Evolutionary conservation across 1,284 basidiomycete genomes (phyloP), one percentile per base, ranked within the genome.

Genomic region (Phylloporus sp.): DNA sequence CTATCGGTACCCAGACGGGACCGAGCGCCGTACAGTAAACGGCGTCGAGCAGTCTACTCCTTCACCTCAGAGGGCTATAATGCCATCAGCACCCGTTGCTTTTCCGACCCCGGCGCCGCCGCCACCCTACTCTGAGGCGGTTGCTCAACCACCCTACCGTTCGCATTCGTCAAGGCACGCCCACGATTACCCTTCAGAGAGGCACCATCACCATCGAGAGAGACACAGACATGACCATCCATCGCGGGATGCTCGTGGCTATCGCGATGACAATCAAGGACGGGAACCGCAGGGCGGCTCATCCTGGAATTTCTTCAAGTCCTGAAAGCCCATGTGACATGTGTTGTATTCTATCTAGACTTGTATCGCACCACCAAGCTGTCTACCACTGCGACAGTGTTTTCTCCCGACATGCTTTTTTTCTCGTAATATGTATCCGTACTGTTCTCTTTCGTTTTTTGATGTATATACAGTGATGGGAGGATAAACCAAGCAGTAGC

Each of bases 1-100:
- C 5, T 86, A 87, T 62, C 88, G 84, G 7, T 87, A 85, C 67
- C 86, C 89, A 10, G 90, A 93, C 67, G 91, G 92, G 10, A 85
- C 85, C 39, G 84, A 91, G 74, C 80, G 87, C 3, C 84, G 85
- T 72, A 89, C 86, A 8, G 82, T 94, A 70, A 93, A 94, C 68
- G 92, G 92, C 10, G 77, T 91, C 25, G 89, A 93, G 62, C 91
- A 92, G 73, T 73, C 82, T 11, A 17, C 66, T 5, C 29, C 70
- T 8, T 66, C 63, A 37, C 57, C 69, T 60, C 52, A 0, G 27
- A 72, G 73, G 65, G 69, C 66, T 29, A 41, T 76, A 17, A 66
- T 67, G 5, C 61, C 66, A 23, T 63, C 72, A 60, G 64, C 32
- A 32, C 66, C 62, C 10, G 53, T 37, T 10, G 15, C 63, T 56